Evolutionary conservation across 345 rosid species (phyloP).

Genomic region (rapeseed (Brassica napus)): DNA sequence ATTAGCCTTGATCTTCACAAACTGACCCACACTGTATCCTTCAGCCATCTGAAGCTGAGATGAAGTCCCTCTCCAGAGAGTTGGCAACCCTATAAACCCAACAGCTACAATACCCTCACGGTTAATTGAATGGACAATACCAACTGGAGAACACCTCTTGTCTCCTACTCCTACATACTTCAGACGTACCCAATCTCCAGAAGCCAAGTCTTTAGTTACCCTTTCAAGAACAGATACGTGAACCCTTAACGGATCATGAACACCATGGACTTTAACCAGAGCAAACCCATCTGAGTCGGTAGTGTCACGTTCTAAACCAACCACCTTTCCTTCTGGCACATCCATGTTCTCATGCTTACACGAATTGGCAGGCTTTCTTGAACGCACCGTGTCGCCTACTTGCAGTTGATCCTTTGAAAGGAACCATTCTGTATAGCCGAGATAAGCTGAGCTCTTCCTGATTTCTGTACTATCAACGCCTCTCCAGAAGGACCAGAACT

Average conservation of each 20-base stretch:
- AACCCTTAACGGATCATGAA: constrained; percentile 84
- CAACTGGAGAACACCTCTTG: constrained; percentile 74
- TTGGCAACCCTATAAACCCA: constrained; percentile 75
- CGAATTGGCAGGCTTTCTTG: constrained; percentile 72
- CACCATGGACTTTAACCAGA: constrained; percentile 81
- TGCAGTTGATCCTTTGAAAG: constrained; percentile 72
- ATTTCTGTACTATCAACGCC: constrained; percentile 44
- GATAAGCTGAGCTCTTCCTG: constrained; percentile 41
- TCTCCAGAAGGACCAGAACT: constrained; percentile 43
- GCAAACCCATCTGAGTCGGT: constrained; percentile 62
- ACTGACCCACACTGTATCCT: constrained; percentile 69
- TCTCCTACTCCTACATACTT: constrained; percentile 48
- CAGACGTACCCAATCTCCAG: constrained; percentile 91
- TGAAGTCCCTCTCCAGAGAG: constrained; percentile 75
- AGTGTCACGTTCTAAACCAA: constrained; percentile 60
- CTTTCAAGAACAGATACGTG: constrained; percentile 68
- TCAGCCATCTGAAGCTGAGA: constrained; percentile 86
- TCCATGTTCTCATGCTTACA: constrained; percentile 68
- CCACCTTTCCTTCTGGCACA: constrained; percentile 79
- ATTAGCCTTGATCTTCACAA: constrained; percentile 63
- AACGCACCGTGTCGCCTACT: constrained; percentile 80
- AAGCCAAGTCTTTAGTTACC: constrained; percentile 69
- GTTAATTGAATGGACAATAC: constrained; percentile 74
- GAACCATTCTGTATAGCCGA: constrained; percentile 77
- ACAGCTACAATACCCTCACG: constrained; percentile 69